These are phyloP conservation scores for Talaromyces pinophilus DNA, from an alignment of 2,329 filamentous ascomycete species.

Conservation along the genomic window DNA sequence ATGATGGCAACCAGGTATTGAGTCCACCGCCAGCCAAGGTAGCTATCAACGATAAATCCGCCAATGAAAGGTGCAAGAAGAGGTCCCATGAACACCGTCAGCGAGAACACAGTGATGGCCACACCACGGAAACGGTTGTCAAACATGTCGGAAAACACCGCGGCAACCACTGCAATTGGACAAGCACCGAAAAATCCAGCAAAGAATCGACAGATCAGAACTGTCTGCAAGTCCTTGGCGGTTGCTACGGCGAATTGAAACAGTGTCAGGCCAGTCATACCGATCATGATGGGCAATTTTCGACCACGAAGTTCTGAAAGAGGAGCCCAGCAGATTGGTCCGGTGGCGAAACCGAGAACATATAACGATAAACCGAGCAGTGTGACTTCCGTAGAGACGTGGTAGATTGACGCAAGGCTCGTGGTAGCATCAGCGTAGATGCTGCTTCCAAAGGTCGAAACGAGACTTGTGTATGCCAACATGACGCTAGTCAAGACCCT, in stretches of 20 bases:
- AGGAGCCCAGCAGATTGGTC: slow-evolving; percentile 55
- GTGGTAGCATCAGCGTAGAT: slow-evolving; percentile 70
- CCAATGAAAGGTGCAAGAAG: slow-evolving; percentile 57
- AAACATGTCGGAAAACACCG: slow-evolving; percentile 60
- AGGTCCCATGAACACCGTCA: slow-evolving; percentile 56
- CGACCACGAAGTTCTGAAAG: slow-evolving; percentile 55
- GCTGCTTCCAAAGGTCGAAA: slow-evolving; percentile 58
- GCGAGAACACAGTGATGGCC: slow-evolving; percentile 54
- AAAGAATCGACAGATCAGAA: slow-evolving; percentile 57
- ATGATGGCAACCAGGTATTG: slow-evolving; percentile 58
- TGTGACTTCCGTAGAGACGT: slow-evolving; percentile 52
- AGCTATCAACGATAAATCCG: slow-evolving; percentile 55
- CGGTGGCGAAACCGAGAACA: slow-evolving; percentile 52
- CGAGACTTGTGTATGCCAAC: slow-evolving; percentile 54
- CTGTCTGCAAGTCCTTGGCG: slow-evolving; percentile 55
- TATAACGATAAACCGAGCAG: slow-evolving; percentile 45
- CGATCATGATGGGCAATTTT: slow-evolving; percentile 50
- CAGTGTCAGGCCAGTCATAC: slow-evolving; percentile 54
- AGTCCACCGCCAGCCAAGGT: slow-evolving; percentile 59
- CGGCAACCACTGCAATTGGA: slow-evolving; percentile 55
- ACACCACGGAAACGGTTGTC: slow-evolving; percentile 49
- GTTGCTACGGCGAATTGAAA: slow-evolving; percentile 54
- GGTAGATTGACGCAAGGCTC: slow-evolving; percentile 59
- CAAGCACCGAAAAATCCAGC: slow-evolving; percentile 57
- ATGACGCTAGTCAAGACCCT: slow-evolving; percentile 33